Evolutionary conservation across 257 asterid species (phyloP).

Genomic region (Ajuga chamaepitys): DNA sequence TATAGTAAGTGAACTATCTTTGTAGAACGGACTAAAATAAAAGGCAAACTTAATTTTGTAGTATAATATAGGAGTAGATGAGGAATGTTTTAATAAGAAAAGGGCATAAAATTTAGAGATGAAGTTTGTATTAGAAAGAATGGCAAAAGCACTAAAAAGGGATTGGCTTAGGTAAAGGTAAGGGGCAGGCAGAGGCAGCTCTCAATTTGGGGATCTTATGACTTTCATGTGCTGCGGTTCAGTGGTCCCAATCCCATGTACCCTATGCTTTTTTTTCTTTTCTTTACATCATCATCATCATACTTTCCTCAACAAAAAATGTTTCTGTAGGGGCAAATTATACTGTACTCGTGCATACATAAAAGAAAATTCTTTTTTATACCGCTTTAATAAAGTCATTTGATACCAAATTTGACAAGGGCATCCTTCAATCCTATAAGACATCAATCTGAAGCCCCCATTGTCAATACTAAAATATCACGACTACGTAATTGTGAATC

Average conservation of each 20-base stretch:
- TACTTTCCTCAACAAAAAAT: background rate
- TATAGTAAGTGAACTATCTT: too few relatives aligned
- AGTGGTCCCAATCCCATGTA: conserved; percentile 25
- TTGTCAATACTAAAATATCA: too few relatives aligned
- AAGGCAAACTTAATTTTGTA: too few relatives aligned
- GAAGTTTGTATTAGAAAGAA: background rate
- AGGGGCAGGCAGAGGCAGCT: conserved; percentile 1
- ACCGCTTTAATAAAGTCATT: too few relatives aligned
- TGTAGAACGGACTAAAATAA: too few relatives aligned
- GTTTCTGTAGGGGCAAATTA: background rate
- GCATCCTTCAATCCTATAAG: too few relatives aligned
- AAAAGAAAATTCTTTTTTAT: too few relatives aligned
- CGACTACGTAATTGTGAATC: too few relatives aligned
- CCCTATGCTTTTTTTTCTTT: background rate
- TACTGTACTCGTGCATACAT: background rate
- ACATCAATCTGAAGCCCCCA: too few relatives aligned
- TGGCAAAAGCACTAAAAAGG: background rate
- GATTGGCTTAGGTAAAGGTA: conserved; percentile 2
- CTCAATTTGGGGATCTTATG: conserved; percentile 20
- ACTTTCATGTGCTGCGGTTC: conserved; percentile 29
- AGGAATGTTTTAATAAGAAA: too few relatives aligned
- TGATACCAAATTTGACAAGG: too few relatives aligned
- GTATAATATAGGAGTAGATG: too few relatives aligned
- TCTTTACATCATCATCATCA: background rate
- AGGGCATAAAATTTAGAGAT: background rate